Evolutionary conservation across 169 alveolate genomes (phyloP).

Genomic region (Perkinsus marinus): DNA sequence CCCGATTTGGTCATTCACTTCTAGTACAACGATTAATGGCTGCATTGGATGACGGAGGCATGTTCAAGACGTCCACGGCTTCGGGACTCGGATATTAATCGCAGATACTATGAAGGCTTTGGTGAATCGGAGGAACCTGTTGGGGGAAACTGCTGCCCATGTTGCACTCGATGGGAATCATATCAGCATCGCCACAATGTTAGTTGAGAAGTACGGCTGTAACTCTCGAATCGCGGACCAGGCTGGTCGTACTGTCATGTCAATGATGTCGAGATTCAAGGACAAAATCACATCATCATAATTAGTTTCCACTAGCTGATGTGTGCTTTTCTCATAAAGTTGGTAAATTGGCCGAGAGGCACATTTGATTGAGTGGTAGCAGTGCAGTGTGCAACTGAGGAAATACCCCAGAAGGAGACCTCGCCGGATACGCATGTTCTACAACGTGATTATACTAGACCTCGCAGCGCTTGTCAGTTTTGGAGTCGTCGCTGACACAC

Average conservation of each 20-base stretch:
- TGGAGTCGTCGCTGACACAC: too few species aligned
- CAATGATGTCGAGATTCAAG: neutral
- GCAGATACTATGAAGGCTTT: neutral
- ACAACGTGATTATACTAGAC: too few species aligned
- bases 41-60: neutral
- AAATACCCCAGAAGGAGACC: too few species aligned
- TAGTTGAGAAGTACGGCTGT: neutral
- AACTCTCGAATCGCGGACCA: neutral
- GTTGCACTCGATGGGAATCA: neutral
- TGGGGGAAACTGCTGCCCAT: neutral
- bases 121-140: neutral
- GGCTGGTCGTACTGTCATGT: neutral
- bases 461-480: too few species aligned
- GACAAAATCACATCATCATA: neutral
- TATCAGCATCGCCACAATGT: neutral
- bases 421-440: too few species aligned
- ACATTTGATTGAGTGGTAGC: too few species aligned
- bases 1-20: neutral
- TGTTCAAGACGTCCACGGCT: too few species aligned
- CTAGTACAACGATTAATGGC: neutral
- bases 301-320: neutral
- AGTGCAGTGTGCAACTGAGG: too few species aligned
- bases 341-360: neutral
- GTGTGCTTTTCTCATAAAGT: neutral
- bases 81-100: too few species aligned